Evolutionary conservation across 257 asterid species (phyloP).

Genomic region (Buddleja alternifolia): DNA sequence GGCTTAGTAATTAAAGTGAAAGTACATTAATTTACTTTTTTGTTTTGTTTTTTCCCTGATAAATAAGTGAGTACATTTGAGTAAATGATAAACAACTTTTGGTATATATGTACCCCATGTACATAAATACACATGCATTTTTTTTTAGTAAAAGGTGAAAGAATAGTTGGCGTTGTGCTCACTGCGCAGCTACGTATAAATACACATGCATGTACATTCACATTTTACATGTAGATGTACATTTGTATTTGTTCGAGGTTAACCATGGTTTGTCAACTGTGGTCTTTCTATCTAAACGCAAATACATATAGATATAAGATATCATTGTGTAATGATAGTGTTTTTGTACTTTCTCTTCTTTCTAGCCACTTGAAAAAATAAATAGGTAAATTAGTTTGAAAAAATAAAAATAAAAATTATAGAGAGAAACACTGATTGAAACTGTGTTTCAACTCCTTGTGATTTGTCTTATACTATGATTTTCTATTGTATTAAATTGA

Average conservation of each 20-base stretch:
- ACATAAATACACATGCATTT: neutral
- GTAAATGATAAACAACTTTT: slow-evolving; percentile 30
- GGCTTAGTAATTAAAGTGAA: too few relatives aligned
- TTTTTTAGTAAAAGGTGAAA: too few relatives aligned
- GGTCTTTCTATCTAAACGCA: neutral
- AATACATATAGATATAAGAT: slow-evolving; percentile 15
- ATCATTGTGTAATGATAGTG: slow-evolving; percentile 64
- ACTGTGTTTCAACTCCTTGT: slow-evolving; percentile 39
- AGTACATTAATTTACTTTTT: too few relatives aligned
- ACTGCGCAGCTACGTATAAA: too few relatives aligned
- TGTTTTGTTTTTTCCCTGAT: neutral
- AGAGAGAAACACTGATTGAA: slow-evolving; percentile 23
- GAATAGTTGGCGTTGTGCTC: too few relatives aligned
- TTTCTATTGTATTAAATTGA: neutral
- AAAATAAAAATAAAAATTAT: slow-evolving; percentile 9
- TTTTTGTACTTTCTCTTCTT: slow-evolving; percentile 46
- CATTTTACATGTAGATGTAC: neutral
- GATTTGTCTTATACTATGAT: slow-evolving; percentile 49
- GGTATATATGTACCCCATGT: slow-evolving; percentile 15
- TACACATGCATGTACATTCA: neutral
- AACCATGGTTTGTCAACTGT: slow-evolving; percentile 21
- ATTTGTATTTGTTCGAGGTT: slow-evolving; percentile 21
- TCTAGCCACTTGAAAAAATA: neutral
- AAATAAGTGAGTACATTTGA: neutral
- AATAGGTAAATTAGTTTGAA: neutral